phyloP scores from a whole-genome alignment of 305 asterid species.

The Solanum aculeatissimum region DNA sequence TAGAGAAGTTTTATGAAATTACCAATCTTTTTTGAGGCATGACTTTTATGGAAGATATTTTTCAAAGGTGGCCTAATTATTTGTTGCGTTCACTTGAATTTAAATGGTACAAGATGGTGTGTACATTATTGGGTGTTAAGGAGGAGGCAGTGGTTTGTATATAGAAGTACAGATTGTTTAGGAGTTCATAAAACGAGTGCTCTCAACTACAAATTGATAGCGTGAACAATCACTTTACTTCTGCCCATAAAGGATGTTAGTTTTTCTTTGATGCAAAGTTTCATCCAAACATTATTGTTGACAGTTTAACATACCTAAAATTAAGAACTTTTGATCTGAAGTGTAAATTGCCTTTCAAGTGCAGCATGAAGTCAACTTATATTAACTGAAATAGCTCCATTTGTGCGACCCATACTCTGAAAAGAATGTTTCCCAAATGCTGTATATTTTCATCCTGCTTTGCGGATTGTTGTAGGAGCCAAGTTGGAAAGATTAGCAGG shows the following conservation, averaged over 20 bases:
- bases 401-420: not conserved
- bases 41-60: not conserved
- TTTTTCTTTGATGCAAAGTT: not conserved
- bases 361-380: not conserved
- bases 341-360: not conserved
- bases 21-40: not conserved
- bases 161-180: not conserved
- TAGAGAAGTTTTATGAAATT: not conserved
- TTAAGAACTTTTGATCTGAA: not conserved
- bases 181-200: not conserved
- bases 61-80: not conserved
- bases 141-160: not conserved
- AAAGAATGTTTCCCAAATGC: not conserved
- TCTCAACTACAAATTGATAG: not conserved
- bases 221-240: not conserved
- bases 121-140: not conserved
- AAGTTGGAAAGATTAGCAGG: conserved; percentile 66
- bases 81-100: not conserved
- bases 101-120: not conserved
- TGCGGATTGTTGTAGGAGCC: conserved; percentile 38
- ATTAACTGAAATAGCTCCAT: not conserved
- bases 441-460: not conserved
- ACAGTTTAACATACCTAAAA: not conserved
- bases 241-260: not conserved
- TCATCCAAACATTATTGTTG: not conserved